Conservation (phyloP, 129 eudicot species). For the Scalesia atractyloides region DNA sequence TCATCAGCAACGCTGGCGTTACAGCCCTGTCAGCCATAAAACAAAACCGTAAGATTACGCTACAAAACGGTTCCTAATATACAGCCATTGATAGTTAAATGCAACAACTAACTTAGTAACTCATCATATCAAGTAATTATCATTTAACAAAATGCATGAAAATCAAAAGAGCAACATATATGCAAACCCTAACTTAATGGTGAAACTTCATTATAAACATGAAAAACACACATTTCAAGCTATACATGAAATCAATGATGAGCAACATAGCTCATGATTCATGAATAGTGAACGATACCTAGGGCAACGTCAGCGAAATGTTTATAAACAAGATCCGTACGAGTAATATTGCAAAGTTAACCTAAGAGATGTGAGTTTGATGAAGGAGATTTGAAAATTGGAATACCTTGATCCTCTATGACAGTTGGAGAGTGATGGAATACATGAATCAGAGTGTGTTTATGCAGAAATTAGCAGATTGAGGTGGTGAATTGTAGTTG, state of each 20-base stretch:
- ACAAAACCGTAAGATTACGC: constrained; percentile 6
- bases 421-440: constrained; percentile 14
- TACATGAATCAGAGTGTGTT: not conserved
- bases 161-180: not conserved
- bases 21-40: constrained; percentile 27
- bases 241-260: not conserved
- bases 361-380: not conserved
- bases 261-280: not conserved
- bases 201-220: not conserved
- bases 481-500: not conserved
- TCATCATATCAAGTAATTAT: not conserved
- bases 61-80: not conserved
- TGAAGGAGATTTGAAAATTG: not conserved
- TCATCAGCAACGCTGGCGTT: constrained; percentile 25
- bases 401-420: constrained; percentile 28
- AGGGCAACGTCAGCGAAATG: no score
- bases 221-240: not conserved
- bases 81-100: not conserved
- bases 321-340: not conserved
- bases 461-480: not conserved
- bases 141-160: not conserved
- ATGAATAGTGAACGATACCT: no score
- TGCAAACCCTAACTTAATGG: constrained; percentile 17
- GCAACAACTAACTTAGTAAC: not conserved
- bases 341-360: not conserved